Evolutionary conservation across 768 basidiomycete genomes (phyloP), one percentile per base, ranked within the genome.

Genomic region (Tricholoma flavovirens): DNA sequence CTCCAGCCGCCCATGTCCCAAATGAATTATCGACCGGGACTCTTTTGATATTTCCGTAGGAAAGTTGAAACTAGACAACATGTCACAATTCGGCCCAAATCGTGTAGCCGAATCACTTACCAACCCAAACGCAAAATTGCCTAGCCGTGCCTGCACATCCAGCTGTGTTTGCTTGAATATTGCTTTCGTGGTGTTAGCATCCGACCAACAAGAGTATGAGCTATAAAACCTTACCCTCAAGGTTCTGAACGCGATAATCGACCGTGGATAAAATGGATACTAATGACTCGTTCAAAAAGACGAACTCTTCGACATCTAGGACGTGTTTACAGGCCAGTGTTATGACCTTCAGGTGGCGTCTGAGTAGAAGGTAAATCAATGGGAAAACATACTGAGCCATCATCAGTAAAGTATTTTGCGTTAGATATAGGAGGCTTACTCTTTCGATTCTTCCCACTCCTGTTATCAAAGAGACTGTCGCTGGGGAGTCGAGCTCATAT

Each of bases 41-140:
- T 17, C 70, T 56, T 54, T 66, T 61, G 49, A 72, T 63, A 60
- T 71, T 69, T 5, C 71, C 71, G 49, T 68, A 71, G 8, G 71
- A 67, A 7, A 69, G 61, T 56, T 70, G 68, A 54, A 72, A 71
- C 71, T 70, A 32, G 7, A 11, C 10, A 32, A 32, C 30, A 8
- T 3, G 30, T 32, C 8, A 32, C 9, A 32, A 32, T 32, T 32
- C 9, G 10, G 4, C 30, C 7, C 30, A 32, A 5, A 32, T 32
- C 4, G 10, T 32, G 30, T 11, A 8, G 8, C 30, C 9, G 8
- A 32, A 32, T 7, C 29, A 57, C 69, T 49, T 42, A 73, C 73
- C 45, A 75, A 64, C 10, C 73, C 73, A 56, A 75, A 75, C 2
- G 73, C 72, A 40, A 72, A 71, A 42, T 73, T 75, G 8, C 68